These are phyloP conservation scores for Sordaria brevicollis DNA, from an alignment of 495 filamentous ascomycete species.

Conservation along the genomic window DNA sequence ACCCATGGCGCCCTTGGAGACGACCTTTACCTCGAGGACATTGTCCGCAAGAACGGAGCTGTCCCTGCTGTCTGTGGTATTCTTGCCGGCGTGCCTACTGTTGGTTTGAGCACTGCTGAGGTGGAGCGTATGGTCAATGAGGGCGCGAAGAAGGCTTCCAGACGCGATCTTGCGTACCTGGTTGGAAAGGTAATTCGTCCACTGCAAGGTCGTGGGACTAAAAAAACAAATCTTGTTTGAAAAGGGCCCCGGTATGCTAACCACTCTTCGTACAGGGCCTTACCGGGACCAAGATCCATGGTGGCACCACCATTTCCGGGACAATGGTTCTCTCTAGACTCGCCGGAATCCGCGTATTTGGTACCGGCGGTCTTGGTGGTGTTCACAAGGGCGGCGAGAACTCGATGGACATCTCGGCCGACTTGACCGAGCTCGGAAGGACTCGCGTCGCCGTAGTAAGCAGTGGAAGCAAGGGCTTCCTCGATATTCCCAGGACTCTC, in stretches of 20 bases:
- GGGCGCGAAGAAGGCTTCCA: slow-evolving; percentile 67
- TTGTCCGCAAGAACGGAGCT: slow-evolving; percentile 70
- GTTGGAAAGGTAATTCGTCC: slow-evolving; percentile 56
- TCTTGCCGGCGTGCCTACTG: slow-evolving; percentile 65
- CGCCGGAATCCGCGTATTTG: slow-evolving; percentile 88
- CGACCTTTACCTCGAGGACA: slow-evolving; percentile 68
- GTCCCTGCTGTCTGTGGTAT: slow-evolving; percentile 91
- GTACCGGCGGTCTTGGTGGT: slow-evolving; percentile 74
- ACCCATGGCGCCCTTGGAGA: slow-evolving; percentile 72
- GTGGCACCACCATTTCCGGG: slow-evolving; percentile 85
- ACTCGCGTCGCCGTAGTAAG: slow-evolving; percentile 83
- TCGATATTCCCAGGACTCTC: slow-evolving; percentile 82
- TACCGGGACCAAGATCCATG: slow-evolving; percentile 57
- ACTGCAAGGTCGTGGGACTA: not conserved
- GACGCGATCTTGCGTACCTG: slow-evolving; percentile 74
- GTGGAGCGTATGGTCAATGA: slow-evolving; percentile 59
- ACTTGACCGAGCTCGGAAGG: slow-evolving; percentile 88
- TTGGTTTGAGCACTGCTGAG: slow-evolving; percentile 63
- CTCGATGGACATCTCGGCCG: slow-evolving; percentile 88
- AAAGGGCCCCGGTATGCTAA: not conserved
- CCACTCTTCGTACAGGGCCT: slow-evolving; percentile 39
- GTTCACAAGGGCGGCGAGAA: slow-evolving; percentile 85
- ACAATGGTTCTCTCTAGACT: slow-evolving; percentile 84
- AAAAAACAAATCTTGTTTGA: slow-evolving; percentile 2
- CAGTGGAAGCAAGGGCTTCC: slow-evolving; percentile 89